A percentile compares a stretch with the other conserved stretches of the same genome.
phyloP scores from a whole-genome alignment of 495 filamentous ascomycete genomes.

The Xylaria venustula region DNA sequence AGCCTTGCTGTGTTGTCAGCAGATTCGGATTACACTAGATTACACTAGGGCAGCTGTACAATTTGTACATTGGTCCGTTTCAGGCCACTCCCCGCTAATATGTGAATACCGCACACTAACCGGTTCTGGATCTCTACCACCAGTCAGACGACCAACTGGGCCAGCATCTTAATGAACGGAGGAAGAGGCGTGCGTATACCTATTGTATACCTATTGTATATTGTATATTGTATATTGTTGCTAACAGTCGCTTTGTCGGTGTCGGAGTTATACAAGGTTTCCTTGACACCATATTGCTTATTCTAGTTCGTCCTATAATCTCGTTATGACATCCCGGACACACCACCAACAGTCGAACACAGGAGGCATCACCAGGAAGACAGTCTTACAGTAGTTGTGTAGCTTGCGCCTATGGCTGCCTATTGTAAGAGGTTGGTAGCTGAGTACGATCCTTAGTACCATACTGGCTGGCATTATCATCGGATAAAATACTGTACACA shows the following conservation, averaged over 20 bases:
- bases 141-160: background rate
- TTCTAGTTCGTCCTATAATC: slow-evolving; percentile 17
- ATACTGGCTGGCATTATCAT: background rate
- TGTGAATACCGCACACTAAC: background rate
- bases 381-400: too few species aligned
- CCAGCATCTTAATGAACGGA: background rate
- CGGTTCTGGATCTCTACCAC: background rate
- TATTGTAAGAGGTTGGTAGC: background rate
- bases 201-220: too few species aligned
- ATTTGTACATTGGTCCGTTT: background rate
- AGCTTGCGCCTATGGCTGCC: background rate
- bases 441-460: slow-evolving; percentile 1
- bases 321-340: slow-evolving; percentile 13
- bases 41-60: too few species aligned
- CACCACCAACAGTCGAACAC: background rate
- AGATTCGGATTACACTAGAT: background rate
- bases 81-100: slow-evolving; percentile 7
- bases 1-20: slow-evolving; percentile 9
- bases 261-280: slow-evolving; percentile 10
- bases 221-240: too few species aligned
- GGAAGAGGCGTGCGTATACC: background rate
- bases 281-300: slow-evolving; percentile 2
- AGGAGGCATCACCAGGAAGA: background rate
- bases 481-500: too few species aligned
- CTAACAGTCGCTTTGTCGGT: background rate